Evolutionary conservation across 2,329 filamentous ascomycete genomes (phyloP).

Genomic region (Chrysoporthe austroafricana): DNA sequence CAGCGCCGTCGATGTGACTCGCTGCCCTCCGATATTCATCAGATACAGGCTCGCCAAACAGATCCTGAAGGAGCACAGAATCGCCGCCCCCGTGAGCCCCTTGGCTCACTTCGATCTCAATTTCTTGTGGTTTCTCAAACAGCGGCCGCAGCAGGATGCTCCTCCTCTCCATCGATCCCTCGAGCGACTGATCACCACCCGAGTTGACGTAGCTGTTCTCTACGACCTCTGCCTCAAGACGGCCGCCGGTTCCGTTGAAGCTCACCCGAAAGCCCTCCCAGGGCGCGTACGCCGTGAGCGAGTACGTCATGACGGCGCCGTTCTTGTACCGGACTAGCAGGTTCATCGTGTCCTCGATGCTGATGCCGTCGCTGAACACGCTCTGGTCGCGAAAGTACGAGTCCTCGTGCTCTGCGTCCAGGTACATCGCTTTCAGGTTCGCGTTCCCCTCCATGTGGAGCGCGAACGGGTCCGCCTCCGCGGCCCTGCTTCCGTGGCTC

Average conservation of each 20-base stretch:
- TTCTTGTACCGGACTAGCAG: slow-evolving; percentile 61
- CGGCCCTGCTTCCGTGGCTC: slow-evolving; percentile 53
- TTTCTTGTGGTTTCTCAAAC: slow-evolving; percentile 59
- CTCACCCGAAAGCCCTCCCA: slow-evolving; percentile 64
- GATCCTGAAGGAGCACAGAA: slow-evolving; percentile 57
- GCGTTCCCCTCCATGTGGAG: slow-evolving; percentile 56
- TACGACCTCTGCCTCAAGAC: slow-evolving; percentile 64
- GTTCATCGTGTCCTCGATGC: slow-evolving; percentile 67
- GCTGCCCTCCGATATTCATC: slow-evolving; percentile 60
- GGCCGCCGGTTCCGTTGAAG: slow-evolving; percentile 62
- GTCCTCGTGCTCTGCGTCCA: slow-evolving; percentile 67
- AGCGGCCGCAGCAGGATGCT: slow-evolving; percentile 55
- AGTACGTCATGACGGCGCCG: slow-evolving; percentile 63
- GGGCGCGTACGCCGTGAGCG: slow-evolving; percentile 62
- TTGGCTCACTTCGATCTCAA: slow-evolving; percentile 54
- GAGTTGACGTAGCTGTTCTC: slow-evolving; percentile 66
- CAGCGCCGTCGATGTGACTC: slow-evolving; percentile 61
- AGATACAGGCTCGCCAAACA: slow-evolving; percentile 57
- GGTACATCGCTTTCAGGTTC: slow-evolving; percentile 61
- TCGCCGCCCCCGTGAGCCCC: slow-evolving; percentile 67
- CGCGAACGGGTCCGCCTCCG: slow-evolving; percentile 61
- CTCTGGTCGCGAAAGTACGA: slow-evolving; percentile 65
- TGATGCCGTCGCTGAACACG: slow-evolving; percentile 66
- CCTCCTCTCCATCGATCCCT: slow-evolving; percentile 56
- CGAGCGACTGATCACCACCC: slow-evolving; percentile 59